Conservation (phyloP, 1,284 basidiomycete species). For the Tylopilus sp. region DNA sequence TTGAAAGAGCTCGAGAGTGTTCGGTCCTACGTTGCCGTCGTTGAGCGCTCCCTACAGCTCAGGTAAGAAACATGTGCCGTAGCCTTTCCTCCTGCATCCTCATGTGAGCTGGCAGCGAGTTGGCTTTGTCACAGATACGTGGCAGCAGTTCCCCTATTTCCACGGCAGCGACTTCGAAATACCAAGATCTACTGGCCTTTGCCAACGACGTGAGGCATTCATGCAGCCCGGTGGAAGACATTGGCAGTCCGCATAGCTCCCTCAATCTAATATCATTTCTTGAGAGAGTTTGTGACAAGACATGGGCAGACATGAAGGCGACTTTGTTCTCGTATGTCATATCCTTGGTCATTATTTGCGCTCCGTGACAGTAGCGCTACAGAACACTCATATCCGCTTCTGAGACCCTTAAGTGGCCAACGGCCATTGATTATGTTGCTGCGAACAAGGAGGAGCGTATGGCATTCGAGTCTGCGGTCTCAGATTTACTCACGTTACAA, state of each 20-base stretch:
- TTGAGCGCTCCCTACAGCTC: conserved; percentile 66
- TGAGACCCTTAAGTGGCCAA: conserved; percentile 81
- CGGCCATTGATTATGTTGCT: conserved; percentile 59
- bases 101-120: conserved; percentile 45
- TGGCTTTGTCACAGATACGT: conserved; percentile 48
- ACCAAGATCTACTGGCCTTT: conserved; percentile 58
- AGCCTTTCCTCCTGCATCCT: conserved; percentile 8
- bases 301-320: conserved; percentile 73
- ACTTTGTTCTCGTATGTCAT: conserved; percentile 58
- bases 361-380: conserved; percentile 1
- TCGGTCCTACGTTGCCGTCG: conserved; percentile 69
- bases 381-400: conserved; percentile 63
- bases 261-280: conserved; percentile 59
- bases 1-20: conserved; percentile 74
- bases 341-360: background rate
- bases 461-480: conserved; percentile 71
- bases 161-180: conserved; percentile 51
- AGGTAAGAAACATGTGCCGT: conserved; percentile 53
- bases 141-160: conserved; percentile 40
- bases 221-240: conserved; percentile 45
- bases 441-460: conserved; percentile 49
- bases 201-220: conserved; percentile 46
- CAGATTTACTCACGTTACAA: conserved; percentile 74
- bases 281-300: conserved; percentile 54
- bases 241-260: conserved; percentile 32